Evolutionary conservation across 2,329 filamentous ascomycete genomes (phyloP).

Genomic region (Cordyceps farinosa): DNA sequence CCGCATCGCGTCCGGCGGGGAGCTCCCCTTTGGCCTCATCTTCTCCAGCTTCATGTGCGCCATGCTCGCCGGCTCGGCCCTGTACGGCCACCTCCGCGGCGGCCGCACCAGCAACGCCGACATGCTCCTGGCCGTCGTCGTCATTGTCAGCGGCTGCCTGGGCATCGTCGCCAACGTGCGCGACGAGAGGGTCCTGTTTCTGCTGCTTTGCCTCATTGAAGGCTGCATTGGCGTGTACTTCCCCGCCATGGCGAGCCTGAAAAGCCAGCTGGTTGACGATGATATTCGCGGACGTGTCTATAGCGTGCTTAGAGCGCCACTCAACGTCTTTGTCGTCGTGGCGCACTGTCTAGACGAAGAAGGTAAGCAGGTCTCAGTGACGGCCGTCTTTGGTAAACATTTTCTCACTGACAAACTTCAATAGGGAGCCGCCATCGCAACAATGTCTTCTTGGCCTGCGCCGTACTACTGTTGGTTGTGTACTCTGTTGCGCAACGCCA

Average conservation of each 20-base stretch:
- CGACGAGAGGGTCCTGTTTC: slow-evolving; percentile 46
- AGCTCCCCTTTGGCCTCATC: slow-evolving; percentile 45
- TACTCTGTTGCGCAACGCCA: slow-evolving; percentile 1
- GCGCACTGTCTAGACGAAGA: slow-evolving; percentile 44
- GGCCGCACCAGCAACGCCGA: neutral
- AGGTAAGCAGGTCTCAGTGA: slow-evolving; percentile 27
- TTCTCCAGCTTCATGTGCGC: slow-evolving; percentile 55
- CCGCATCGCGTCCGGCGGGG: slow-evolving; percentile 21
- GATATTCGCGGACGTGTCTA: slow-evolving; percentile 52
- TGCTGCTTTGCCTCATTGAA: slow-evolving; percentile 56
- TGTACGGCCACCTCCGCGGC: neutral
- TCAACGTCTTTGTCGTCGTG: slow-evolving; percentile 52
- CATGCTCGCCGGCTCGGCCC: slow-evolving; percentile 53
- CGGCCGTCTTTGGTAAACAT: neutral
- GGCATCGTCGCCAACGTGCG: slow-evolving; percentile 40
- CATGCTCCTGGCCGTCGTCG: slow-evolving; percentile 22
- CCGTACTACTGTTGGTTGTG: slow-evolving; percentile 13
- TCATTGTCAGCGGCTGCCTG: slow-evolving; percentile 35
- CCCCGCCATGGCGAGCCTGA: slow-evolving; percentile 53
- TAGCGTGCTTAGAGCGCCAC: slow-evolving; percentile 52
- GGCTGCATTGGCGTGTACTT: slow-evolving; percentile 56
- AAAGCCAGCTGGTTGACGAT: slow-evolving; percentile 52
- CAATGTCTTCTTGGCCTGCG: slow-evolving; percentile 26
- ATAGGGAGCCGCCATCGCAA: slow-evolving; percentile 30
- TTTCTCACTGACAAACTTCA: neutral